Base-by-base conservation (phyloP, 805 yeast genomes). In the Lachancea kluyveri region DNA sequence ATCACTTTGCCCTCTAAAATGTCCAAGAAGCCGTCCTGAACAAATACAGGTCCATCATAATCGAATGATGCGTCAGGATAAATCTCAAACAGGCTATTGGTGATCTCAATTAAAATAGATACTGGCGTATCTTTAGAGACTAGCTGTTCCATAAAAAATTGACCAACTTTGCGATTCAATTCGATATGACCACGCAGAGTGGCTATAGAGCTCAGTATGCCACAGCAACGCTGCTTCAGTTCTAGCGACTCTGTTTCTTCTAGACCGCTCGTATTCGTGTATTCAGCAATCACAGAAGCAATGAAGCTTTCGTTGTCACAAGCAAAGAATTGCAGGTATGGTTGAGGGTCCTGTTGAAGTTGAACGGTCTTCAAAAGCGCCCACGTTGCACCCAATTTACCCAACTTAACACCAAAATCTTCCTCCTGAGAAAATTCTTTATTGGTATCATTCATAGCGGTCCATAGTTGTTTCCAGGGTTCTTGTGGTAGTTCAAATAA, bases 41-140 rank as follows among this genome's bases (percentile, higher is more conserved):
- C 82, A 54, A 79, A 90, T 1, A 83, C 70, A 3, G 74, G 73
- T 16, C 56, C 60, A 51, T 86, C 95, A 48, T 86, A 87, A 10
- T 64, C 69, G 45, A 67, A 80, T 4, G 54, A 60, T 21, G 70
- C 70, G 59, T 92, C 97, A 9, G 82, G 82, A 58, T 80, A 92
- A 5, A 87, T 65, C 38, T 86, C 96, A 56, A 75, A 85, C 5
- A 87, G 48, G 2, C 73, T 62, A 46, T 84, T 79, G 14, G 84
- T 55, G 16, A 79, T 60, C 39, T 80, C 90, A 24, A 76, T 55
- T 4, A 75, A 59, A 8, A 76, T 54, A 38, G 63, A 68, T 1
- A 64, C 51, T 1, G 62, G 49, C 3, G 57, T 23, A 21, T 46
- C 29, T 14, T 31, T 17, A 7, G 41, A 29, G 6, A 33, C 28